Evolutionary conservation across 1,139 yeast genomes (phyloP), one percentile per base, ranked within the genome.

Genomic region (Geotrichum europaeum): DNA sequence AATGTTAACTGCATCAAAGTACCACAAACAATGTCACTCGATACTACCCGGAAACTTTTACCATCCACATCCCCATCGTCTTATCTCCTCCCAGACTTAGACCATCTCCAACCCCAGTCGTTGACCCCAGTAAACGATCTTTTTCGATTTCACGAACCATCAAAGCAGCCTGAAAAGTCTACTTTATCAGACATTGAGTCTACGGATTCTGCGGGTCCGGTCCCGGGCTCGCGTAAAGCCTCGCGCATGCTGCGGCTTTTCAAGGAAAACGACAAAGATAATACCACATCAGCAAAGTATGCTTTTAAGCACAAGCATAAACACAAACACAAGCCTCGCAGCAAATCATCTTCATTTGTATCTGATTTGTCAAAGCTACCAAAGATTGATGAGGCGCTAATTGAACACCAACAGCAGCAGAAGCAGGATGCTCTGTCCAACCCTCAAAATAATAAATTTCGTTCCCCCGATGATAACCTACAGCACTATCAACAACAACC

Each of bases 241-340:
- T 81, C 84, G 32, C 73, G 78, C 56, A 79, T 83, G n/a, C 69
- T 81, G 49, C 71, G 83, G 25, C 71, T 81, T 24, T 81, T 81
- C 66, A 73, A 77, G 59, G 78, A 73, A 55, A 69, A 75, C 60
- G 76, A 73, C 49, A 57, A 56, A 49, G 60, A 40, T 40, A 40
- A 40, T 15, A 40, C 47, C 20, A 40, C 47, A 15, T 40, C 47
- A 15, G 18, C 47, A n/a, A 40, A 40, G 47, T 40, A 40, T 40
- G 47, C 47, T n/a, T 40, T 40, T 18, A 40, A 40, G 22, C 20
- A 5, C 47, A 40, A 40, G 9, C 20, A 40, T 18, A 40, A 40
- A n/a, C n/a, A 40, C 10, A 40, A 40, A 9, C 18, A 40, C 20
- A 40, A 40, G 20, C 47, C 47, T 32, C 51, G 52, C 52, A 15